Evolutionary conservation across 2,329 filamentous ascomycete species (phyloP).

Genomic region (Pyricularia pennisetigena): DNA sequence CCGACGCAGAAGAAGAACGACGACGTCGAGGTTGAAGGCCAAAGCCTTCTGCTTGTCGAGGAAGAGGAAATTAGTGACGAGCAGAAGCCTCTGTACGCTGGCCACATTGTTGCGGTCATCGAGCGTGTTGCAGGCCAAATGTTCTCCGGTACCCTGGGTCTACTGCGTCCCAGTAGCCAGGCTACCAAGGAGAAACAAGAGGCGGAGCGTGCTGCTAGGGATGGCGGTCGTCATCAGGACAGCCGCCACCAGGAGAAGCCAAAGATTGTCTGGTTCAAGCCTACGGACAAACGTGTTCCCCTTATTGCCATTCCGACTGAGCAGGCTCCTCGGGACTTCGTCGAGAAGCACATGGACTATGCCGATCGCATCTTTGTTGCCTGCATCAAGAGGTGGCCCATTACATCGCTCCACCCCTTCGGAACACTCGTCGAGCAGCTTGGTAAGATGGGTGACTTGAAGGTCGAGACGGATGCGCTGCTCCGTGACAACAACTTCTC

Average conservation of each 20-base stretch:
- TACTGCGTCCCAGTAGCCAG: constrained; percentile 92
- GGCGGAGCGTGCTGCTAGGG: constrained; percentile 84
- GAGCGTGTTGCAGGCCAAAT: constrained; percentile 96
- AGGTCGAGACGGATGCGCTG: constrained; percentile 94
- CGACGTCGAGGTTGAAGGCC: constrained; percentile 95
- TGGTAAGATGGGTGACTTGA: constrained; percentile 92
- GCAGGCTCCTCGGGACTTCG: constrained; percentile 93
- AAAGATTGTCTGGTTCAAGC: constrained; percentile 99
- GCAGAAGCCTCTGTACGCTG: constrained; percentile 93
- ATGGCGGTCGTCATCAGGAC: constrained; percentile 69
- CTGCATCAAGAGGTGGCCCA: constrained; percentile 98
- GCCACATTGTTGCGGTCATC: constrained; percentile 93
- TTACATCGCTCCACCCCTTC: constrained; percentile 97
- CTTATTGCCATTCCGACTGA: constrained; percentile 97
- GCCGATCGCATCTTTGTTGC: constrained; percentile 97
- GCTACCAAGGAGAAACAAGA: constrained; percentile 99
- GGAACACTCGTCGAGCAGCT: constrained; percentile 95
- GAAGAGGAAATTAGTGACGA: constrained; percentile 99
- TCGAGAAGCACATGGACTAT: constrained; percentile 97
- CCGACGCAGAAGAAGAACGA: constrained; percentile 99
- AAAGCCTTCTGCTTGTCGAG: constrained; percentile 91
- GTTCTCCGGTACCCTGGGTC: constrained; percentile 93
- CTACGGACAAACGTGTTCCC: constrained; percentile 96
- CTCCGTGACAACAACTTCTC: constrained; percentile 98
- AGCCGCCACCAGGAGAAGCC: constrained; percentile 89